Conservation (phyloP, 2,329 filamentous ascomycete species). For the Trichoderma sp. region DNA sequence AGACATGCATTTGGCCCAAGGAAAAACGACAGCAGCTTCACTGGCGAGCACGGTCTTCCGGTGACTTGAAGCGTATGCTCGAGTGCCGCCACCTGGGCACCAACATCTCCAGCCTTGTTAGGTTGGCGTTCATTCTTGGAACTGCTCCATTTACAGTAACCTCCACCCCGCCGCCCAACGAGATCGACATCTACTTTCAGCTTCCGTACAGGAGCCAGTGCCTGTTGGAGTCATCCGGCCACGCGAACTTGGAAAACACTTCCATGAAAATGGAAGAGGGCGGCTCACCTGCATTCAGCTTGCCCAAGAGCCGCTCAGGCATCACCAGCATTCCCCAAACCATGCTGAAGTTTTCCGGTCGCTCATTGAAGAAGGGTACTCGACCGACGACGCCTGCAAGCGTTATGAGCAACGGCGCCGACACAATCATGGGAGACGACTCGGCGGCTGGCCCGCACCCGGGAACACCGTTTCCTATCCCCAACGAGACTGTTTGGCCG, state of each 20-base stretch:
- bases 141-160: constrained; percentile 39
- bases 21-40: constrained; percentile 40
- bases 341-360: constrained; percentile 32
- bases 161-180: constrained; percentile 37
- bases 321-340: constrained; percentile 30
- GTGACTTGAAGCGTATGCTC: constrained; percentile 44
- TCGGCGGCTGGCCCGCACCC: constrained; percentile 37
- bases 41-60: constrained; percentile 42
- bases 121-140: constrained; percentile 43
- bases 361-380: constrained; percentile 37
- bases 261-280: constrained; percentile 31
- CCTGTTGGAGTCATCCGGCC: constrained; percentile 34
- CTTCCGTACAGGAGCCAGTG: constrained; percentile 38
- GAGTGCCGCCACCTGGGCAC: constrained; percentile 43
- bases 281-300: constrained; percentile 26
- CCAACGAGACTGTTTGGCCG: constrained; percentile 38
- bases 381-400: constrained; percentile 36
- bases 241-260: constrained; percentile 23
- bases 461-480: constrained; percentile 41
- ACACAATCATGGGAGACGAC: constrained; percentile 37
- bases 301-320: constrained; percentile 30
- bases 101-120: constrained; percentile 42
- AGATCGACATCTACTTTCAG: constrained; percentile 40
- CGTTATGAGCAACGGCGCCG: constrained; percentile 22
- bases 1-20: constrained; percentile 46